Evolutionary conservation across 352 stramenopile species (phyloP).

Genomic region (Vaucheria bursata): DNA sequence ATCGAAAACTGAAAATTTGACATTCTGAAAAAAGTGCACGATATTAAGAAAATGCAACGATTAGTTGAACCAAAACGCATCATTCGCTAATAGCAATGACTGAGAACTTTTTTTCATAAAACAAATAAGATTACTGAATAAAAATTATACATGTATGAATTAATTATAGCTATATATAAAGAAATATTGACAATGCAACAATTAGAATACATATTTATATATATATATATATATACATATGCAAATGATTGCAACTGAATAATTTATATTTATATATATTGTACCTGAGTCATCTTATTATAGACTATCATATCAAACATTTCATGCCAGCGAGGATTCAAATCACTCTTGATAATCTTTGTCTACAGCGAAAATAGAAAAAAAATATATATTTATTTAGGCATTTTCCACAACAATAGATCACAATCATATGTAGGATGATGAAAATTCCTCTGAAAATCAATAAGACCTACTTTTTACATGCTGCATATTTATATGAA

Average conservation of each 20-base stretch:
- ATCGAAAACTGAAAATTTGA: too few species aligned
- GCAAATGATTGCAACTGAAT: too few species aligned
- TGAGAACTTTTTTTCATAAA: not conserved
- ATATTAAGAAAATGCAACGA: not conserved
- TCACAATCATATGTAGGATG: not conserved
- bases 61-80: not conserved
- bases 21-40: too few species aligned
- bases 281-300: conserved; percentile 24
- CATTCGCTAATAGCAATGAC: not conserved
- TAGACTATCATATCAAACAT: conserved; percentile 41
- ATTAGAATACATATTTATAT: too few species aligned
- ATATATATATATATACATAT: too few species aligned
- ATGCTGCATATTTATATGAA: not conserved
- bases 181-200: too few species aligned
- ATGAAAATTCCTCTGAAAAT: not conserved
- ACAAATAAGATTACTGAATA: not conserved
- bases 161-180: too few species aligned
- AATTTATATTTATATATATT: not conserved
- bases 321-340: conserved; percentile 26
- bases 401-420: not conserved
- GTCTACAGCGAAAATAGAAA: too few species aligned
- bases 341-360: conserved; percentile 3
- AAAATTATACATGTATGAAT: too few species aligned
- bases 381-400: not conserved
- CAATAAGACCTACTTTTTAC: not conserved